Evolutionary conservation across 257 asterid genomes (phyloP), one percentile per base, ranked within the genome.

Genomic region (Solanum tacnaense): DNA sequence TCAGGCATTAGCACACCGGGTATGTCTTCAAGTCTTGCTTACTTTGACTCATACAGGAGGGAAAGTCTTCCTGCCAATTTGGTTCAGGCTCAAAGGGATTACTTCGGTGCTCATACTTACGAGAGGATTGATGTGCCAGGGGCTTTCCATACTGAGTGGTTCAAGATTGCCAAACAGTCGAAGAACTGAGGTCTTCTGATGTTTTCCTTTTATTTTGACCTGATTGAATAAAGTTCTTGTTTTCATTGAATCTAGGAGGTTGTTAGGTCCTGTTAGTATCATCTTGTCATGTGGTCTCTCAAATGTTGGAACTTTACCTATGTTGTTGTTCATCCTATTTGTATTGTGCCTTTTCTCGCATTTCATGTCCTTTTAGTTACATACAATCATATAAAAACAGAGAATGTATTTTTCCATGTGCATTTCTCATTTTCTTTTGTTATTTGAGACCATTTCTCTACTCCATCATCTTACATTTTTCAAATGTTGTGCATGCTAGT

Each of bases 21-120:
- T 86, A 96, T 96, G 99, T 95, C 97, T n/a, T 92, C 98, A 73
- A 95, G 98, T 89, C 97, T 96, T 88, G 99, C 99, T 67, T 96
- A 96, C 86, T 96, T 95, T 36, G 99, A 96, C 87, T 92, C 98
- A 0, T 96, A 96, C 85, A 89, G 99, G 84, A 93, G 99, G 94
- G 98, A 76, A 90, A 92, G 97, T 38, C 88, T 95, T 89, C 98
- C 99, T 4, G 99, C 99, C 38, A 96, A 96, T 88, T 87, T 96
- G 96, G 96, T 96, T 38, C 99, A 96, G 67, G 98, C 99, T 86
- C 99, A 96, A 88, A 90, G 99, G 87, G 99, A 96, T 89, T 96
- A 96, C 88, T 96, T 96, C 60, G 98, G 99, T 34, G 99, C 99
- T 82, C 99, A 96, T 85, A 95, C 99, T 1, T 96, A 96, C 18